Percentiles rank a stretch among this genome's conserved stretches.
Conservation (phyloP, 306 rosid genomes). For the Castanea sativa region DNA sequence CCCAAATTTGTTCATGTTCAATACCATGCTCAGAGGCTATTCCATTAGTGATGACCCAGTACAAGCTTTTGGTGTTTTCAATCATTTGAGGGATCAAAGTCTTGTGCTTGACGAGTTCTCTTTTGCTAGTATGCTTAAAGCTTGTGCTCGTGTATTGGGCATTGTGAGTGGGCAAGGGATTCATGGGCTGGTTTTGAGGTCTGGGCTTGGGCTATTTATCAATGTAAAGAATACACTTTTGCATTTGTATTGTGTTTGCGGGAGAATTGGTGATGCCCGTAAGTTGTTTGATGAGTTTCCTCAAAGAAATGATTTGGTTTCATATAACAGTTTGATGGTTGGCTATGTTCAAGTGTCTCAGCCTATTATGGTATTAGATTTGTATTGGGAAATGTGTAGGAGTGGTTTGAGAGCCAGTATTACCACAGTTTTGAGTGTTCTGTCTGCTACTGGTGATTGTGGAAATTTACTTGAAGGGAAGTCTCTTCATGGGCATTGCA, state of each 20-base stretch:
- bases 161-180: conserved; percentile 50
- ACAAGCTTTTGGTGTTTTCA: conserved; percentile 54
- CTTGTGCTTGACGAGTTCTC: conserved; percentile 51
- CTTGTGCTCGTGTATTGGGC: conserved; percentile 48
- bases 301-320: conserved; percentile 49
- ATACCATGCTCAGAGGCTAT: conserved; percentile 67
- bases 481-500: conserved; percentile 53
- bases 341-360: conserved; percentile 51
- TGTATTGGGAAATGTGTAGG: conserved; percentile 45
- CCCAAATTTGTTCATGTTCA: conserved; percentile 71
- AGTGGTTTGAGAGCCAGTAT: conserved; percentile 39
- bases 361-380: conserved; percentile 38
- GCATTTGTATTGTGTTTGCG: conserved; percentile 48
- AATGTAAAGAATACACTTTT: conserved; percentile 54
- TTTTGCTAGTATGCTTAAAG: conserved; percentile 46
- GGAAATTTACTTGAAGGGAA: conserved; percentile 33
- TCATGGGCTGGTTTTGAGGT: conserved; percentile 56
- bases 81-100: conserved; percentile 36
- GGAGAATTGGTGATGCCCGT: conserved; percentile 50
- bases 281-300: conserved; percentile 58
- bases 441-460: conserved; percentile 51
- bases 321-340: conserved; percentile 68
- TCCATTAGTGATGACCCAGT: conserved; percentile 37
- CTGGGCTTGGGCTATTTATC: conserved; percentile 48
- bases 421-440: conserved; percentile 43